These are phyloP conservation scores for Penicillium fimorum DNA, from an alignment of 495 filamentous ascomycete genomes.

Conservation along the genomic window DNA sequence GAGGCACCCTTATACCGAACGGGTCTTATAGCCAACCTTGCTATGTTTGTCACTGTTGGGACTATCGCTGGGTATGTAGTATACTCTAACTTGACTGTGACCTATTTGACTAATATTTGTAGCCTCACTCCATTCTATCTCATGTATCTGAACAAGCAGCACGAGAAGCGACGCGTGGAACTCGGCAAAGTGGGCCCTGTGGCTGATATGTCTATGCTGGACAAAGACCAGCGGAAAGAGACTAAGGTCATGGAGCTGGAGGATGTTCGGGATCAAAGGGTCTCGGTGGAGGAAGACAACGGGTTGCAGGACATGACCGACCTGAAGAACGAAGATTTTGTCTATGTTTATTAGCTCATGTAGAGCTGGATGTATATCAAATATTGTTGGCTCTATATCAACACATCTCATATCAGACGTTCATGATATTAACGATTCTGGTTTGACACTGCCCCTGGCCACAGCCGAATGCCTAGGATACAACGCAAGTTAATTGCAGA, in stretches of 20 bases:
- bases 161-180: constrained; percentile 42
- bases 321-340: constrained; percentile 31
- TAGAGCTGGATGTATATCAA: too few relatives aligned
- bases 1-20: constrained; percentile 27
- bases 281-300: constrained; percentile 13
- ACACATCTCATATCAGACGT: too few relatives aligned
- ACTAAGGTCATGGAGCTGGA: constrained; percentile 24
- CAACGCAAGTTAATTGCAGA: too few relatives aligned
- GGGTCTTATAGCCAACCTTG: constrained; percentile 28
- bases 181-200: constrained; percentile 27
- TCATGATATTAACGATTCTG: too few relatives aligned
- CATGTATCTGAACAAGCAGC: constrained; percentile 45
- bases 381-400: too few relatives aligned
- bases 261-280: constrained; percentile 9
- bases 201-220: constrained; percentile 24
- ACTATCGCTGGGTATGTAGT: constrained; percentile 21
- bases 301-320: constrained; percentile 30
- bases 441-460: too few relatives aligned
- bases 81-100: neutral
- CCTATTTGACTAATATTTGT: neutral
- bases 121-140: constrained; percentile 41
- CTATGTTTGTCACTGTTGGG: constrained; percentile 25
- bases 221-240: constrained; percentile 12
- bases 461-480: too few relatives aligned
- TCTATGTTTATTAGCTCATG: constrained; percentile 25